Evolutionary conservation across 1,139 yeast species (phyloP).

Genomic region (Taiozyma onychis): DNA sequence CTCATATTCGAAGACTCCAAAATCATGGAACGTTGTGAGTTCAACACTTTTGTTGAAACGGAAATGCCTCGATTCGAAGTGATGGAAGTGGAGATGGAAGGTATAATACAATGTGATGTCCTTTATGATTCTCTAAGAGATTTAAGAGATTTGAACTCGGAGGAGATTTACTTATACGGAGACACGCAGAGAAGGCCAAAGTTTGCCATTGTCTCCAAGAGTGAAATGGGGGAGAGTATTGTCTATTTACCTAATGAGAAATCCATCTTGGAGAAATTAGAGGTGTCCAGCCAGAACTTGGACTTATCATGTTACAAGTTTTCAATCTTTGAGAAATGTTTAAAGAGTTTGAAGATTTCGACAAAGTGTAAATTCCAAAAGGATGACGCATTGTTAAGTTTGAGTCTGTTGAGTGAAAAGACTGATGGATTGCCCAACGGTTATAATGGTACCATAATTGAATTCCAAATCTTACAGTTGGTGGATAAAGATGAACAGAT

Average conservation of each 20-base stretch:
- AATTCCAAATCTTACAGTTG: conserved; percentile 53
- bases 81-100: conserved; percentile 49
- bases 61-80: conserved; percentile 35
- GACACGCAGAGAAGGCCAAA: conserved; percentile 15
- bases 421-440: conserved; percentile 26
- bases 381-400: conserved; percentile 40
- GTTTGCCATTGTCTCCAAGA: conserved; percentile 51
- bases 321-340: conserved; percentile 44
- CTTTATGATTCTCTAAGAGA: conserved; percentile 62
- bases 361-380: conserved; percentile 54
- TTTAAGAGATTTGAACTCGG: conserved; percentile 57
- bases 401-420: conserved; percentile 29
- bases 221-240: conserved; percentile 67
- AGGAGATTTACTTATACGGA: conserved; percentile 46
- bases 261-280: conserved; percentile 50
- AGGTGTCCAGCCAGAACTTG: neutral
- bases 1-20: conserved; percentile 66
- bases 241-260: conserved; percentile 61
- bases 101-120: conserved; percentile 62
- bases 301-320: conserved; percentile 44
- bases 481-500: conserved; percentile 24
- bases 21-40: conserved; percentile 67
- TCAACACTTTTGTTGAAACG: conserved; percentile 42
- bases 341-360: conserved; percentile 51
- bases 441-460: conserved; percentile 58